These are phyloP conservation scores for Penicillium antarcticum DNA, from an alignment of 495 filamentous ascomycete species.

Conservation along the genomic window DNA sequence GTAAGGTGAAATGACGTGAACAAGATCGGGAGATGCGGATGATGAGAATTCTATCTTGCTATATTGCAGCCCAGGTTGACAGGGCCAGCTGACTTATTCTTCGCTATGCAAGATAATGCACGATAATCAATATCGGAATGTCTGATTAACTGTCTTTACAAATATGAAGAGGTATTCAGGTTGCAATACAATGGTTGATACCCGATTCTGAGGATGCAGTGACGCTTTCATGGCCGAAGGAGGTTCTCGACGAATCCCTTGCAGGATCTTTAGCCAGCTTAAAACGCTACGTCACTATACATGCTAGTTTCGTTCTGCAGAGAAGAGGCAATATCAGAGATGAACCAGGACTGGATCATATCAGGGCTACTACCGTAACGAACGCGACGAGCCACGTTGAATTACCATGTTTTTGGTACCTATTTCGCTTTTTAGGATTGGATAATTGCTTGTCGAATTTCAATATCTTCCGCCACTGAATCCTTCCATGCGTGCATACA, in stretches of 20 bases:
- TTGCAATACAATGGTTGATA: not conserved
- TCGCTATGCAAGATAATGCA: not conserved
- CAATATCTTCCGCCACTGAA: no score
- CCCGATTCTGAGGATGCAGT: not conserved
- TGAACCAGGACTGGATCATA: slow-evolving; percentile 1
- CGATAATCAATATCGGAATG: not conserved
- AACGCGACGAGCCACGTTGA: not conserved
- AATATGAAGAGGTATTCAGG: not conserved
- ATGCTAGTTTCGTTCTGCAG: not conserved
- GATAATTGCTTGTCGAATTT: not conserved
- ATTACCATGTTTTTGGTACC: not conserved
- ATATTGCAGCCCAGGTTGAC: not conserved
- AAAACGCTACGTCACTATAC: not conserved
- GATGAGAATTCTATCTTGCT: not conserved
- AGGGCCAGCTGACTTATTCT: not conserved
- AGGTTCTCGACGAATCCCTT: not conserved
- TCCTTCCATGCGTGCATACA: no score
- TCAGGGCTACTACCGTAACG: not conserved
- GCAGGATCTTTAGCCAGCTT: not conserved
- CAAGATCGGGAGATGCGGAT: not conserved
- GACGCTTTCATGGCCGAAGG: not conserved
- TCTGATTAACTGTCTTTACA: not conserved
- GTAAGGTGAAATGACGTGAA: no score
- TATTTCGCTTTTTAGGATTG: not conserved
- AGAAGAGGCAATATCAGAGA: not conserved